A percentile compares a stretch with the other conserved stretches of the same genome.
Conservation (phyloP, 2,329 filamentous ascomycete species). For the Colletotrichum gloeosporioides region DNA sequence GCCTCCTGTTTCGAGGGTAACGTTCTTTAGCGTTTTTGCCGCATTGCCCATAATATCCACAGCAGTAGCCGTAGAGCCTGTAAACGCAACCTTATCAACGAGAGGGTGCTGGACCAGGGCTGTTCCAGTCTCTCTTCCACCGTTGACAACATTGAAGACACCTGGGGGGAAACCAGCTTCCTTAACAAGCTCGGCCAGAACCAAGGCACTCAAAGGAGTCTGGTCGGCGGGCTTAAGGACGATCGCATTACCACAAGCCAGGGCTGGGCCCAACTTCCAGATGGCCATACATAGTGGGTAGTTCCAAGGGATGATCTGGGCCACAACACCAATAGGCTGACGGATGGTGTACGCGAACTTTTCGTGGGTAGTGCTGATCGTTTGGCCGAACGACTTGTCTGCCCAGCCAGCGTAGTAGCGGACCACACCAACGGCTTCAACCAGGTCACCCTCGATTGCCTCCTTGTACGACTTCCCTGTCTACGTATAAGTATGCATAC, state of each 20-base stretch:
- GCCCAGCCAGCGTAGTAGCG: slow-evolving; percentile 82
- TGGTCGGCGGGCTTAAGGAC: background rate
- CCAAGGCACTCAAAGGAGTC: background rate
- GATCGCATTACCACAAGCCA: background rate
- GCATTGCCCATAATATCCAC: slow-evolving; percentile 79
- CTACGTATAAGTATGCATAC: background rate
- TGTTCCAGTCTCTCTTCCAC: slow-evolving; percentile 71
- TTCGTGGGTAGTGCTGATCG: slow-evolving; percentile 70
- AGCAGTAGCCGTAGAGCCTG: slow-evolving; percentile 75
- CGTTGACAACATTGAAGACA: slow-evolving; percentile 79
- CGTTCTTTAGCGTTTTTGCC: slow-evolving; percentile 66
- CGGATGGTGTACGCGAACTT: slow-evolving; percentile 79
- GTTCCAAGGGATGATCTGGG: background rate
- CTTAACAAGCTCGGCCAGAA: slow-evolving; percentile 70
- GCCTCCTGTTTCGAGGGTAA: slow-evolving; percentile 70
- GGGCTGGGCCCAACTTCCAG: slow-evolving; percentile 40
- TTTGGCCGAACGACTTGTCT: slow-evolving; percentile 79
- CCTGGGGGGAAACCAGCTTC: slow-evolving; percentile 80
- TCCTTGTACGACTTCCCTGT: slow-evolving; percentile 67
- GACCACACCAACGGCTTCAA: slow-evolving; percentile 48
- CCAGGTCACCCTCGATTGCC: slow-evolving; percentile 68
- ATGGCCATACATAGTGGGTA: background rate
- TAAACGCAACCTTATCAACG: slow-evolving; percentile 83
- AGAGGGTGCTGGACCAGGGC: slow-evolving; percentile 71
- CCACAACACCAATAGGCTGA: slow-evolving; percentile 75